These are phyloP conservation scores for Kodamaea derodonti DNA, from an alignment of 1,139 yeast genomes.

Conservation along the genomic window DNA sequence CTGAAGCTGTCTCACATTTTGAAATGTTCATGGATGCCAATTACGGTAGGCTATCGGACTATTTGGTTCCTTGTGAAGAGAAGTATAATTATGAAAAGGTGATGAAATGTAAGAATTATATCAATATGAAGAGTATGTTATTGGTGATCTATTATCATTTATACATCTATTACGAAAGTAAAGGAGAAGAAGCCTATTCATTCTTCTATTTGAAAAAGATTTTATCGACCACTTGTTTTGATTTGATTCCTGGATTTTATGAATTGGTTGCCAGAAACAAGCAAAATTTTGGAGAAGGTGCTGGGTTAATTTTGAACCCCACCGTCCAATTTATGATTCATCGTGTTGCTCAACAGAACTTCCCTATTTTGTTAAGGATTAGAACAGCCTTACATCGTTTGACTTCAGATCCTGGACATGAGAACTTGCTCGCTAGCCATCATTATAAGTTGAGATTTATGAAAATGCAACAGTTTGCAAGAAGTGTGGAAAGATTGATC, in stretches of 20 bases:
- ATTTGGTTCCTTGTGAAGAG: conserved; percentile 23
- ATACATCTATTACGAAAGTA: conserved; percentile 18
- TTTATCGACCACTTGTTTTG: conserved; percentile 19
- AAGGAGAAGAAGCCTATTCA: conserved; percentile 12
- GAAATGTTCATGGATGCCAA: conserved; percentile 22
- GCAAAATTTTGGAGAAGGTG: conserved; percentile 29
- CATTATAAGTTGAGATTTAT: conserved; percentile 12
- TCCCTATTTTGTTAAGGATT: conserved; percentile 18
- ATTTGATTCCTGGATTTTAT: conserved; percentile 27
- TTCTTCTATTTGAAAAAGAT: conserved; percentile 23
- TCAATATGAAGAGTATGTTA: conserved; percentile 29
- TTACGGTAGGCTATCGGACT: conserved; percentile 22
- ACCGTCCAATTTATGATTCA: conserved; percentile 27
- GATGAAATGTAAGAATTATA: conserved; percentile 28
- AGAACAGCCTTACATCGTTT: conserved; percentile 11
- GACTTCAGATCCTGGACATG: conserved; percentile 17
- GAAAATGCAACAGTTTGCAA: conserved; percentile 11
- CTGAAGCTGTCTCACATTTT: conserved; percentile 22
- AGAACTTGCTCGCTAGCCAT: conserved; percentile 12
- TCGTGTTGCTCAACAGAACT: conserved; percentile 25
- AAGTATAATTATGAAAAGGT: conserved; percentile 30
- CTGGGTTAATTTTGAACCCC: conserved; percentile 38
- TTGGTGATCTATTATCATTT: conserved; percentile 26
- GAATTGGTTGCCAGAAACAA: conserved; percentile 26
- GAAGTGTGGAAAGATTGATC: conserved; percentile 15